Conservation (phyloP, 2,329 filamentous ascomycete species). For the Scopulariopsis brevicaulis region DNA sequence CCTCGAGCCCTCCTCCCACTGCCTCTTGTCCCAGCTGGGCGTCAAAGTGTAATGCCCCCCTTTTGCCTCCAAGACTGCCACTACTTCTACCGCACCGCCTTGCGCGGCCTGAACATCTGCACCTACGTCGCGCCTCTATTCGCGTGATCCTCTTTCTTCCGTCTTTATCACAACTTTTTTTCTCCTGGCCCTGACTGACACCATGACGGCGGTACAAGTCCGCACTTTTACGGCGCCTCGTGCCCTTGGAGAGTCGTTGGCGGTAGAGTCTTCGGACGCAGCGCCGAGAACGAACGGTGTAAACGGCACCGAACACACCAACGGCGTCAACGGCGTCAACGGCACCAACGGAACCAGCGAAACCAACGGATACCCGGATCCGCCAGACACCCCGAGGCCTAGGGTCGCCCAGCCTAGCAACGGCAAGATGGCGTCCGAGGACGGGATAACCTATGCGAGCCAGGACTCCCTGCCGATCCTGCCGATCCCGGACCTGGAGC, state of each 20-base stretch:
- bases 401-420: neutral
- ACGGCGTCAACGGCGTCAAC: slow-evolving; percentile 2
- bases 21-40: neutral
- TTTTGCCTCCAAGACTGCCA: slow-evolving; percentile 82
- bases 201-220: slow-evolving; percentile 23
- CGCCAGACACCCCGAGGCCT: neutral
- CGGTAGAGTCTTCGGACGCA: slow-evolving; percentile 1
- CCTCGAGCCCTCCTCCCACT: neutral
- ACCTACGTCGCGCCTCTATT: slow-evolving; percentile 70
- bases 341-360: slow-evolving; percentile 1
- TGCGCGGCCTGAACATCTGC: slow-evolving; percentile 75
- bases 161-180: neutral
- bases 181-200: slow-evolving; percentile 3
- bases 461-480: slow-evolving; percentile 86
- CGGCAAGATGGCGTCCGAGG: slow-evolving; percentile 13
- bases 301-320: neutral
- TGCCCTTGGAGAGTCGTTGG: slow-evolving; percentile 61
- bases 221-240: slow-evolving; percentile 47
- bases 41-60: slow-evolving; percentile 59
- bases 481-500: slow-evolving; percentile 80
- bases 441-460: slow-evolving; percentile 73
- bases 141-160: slow-evolving; percentile 31
- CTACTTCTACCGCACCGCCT: slow-evolving; percentile 83
- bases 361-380: neutral
- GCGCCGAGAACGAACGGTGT: neutral